Percentiles rank a stretch among this genome's conserved stretches.
Evolutionary conservation across 176 grass and related monocot species (phyloP).

Genomic region (Ampelocalamus luodianensis): DNA sequence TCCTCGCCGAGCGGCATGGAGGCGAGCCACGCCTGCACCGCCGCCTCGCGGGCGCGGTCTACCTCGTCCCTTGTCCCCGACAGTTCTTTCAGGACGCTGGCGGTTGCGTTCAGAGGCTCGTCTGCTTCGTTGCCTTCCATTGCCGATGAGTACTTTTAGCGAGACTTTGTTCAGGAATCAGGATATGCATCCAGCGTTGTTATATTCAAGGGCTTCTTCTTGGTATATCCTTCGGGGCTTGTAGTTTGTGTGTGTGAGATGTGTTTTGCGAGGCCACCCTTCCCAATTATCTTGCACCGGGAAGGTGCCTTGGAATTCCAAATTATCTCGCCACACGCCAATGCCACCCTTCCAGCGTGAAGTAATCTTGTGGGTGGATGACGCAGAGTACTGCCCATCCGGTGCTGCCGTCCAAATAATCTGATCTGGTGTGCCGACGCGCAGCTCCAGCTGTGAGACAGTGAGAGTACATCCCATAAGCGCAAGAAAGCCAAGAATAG

Average conservation of each 20-base stretch:
- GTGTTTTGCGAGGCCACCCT: too few species aligned
- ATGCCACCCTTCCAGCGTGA: too few species aligned
- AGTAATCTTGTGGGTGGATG: too few species aligned
- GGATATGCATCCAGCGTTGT: background rate
- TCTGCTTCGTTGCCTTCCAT: conserved; percentile 23
- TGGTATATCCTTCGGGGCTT: conserved; percentile 19
- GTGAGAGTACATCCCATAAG: too few species aligned
- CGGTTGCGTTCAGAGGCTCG: background rate
- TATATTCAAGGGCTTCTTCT: background rate
- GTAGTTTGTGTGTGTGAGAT: background rate
- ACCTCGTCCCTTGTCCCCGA: conserved; percentile 42
- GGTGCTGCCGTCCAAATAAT: too few species aligned
- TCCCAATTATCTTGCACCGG: too few species aligned
- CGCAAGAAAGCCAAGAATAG: background rate
- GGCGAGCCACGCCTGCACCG: conserved; percentile 38
- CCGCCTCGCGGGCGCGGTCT: conserved; percentile 37
- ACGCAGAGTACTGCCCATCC: too few species aligned
- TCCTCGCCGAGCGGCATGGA: conserved; percentile 46
- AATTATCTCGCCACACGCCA: too few species aligned
- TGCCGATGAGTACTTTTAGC: background rate
- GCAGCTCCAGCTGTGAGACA: too few species aligned
- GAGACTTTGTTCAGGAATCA: background rate
- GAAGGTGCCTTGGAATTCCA: too few species aligned
- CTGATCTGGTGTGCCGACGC: too few species aligned
- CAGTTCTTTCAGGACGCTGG: conserved; percentile 5